Evolutionary conservation across 169 alveolate species (phyloP), one percentile per base, ranked within the genome.

Genomic region (Babesia sp.): DNA sequence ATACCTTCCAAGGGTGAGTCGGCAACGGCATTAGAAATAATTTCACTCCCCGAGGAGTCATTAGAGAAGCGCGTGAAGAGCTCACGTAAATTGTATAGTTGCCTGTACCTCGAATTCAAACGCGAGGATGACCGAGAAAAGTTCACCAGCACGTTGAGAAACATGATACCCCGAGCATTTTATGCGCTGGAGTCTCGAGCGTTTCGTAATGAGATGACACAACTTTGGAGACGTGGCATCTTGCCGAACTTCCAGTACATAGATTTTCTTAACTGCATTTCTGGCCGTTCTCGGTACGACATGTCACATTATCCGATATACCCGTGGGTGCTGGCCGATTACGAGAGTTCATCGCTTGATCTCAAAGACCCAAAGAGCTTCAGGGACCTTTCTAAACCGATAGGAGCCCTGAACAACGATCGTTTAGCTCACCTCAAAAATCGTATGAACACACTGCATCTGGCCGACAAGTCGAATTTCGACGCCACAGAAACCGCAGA

Each of bases 261-360:
- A 50, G 98, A 93, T 92, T 86, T 91, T 67, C 79, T 96, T 55
- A 98, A 98, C 84, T 82, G 94, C 45, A 85, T 94, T 28, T 95
- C 96, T 18, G 98, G 97, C 37, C 85, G 99, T 55, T 90, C 97
- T 45, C 90, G 90, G 63, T 91, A 95, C 51, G 99, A 97, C 82
- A 87, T 97, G 61, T 91, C 98, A 5, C 98, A 97, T 61, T 98
- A 98, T 80, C 99, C 99, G 9, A 93, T 98, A 5, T 95, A 93
- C 73, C 99, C 99, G 3, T 98, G 99, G 99, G 90, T 97, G 18
- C 58, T 96, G 3, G 70, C 90, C 16, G 95, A 95, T 68, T 96
- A 94, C 80, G 73, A 44, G 20, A 81, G 94, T 18, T 64, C 79
- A 18, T 50, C 45, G n/a, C 61, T 92, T 12, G 86, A 89, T 46